Evolutionary conservation across 768 basidiomycete species (phyloP).

Genomic region (Strobilomyces confusus): DNA sequence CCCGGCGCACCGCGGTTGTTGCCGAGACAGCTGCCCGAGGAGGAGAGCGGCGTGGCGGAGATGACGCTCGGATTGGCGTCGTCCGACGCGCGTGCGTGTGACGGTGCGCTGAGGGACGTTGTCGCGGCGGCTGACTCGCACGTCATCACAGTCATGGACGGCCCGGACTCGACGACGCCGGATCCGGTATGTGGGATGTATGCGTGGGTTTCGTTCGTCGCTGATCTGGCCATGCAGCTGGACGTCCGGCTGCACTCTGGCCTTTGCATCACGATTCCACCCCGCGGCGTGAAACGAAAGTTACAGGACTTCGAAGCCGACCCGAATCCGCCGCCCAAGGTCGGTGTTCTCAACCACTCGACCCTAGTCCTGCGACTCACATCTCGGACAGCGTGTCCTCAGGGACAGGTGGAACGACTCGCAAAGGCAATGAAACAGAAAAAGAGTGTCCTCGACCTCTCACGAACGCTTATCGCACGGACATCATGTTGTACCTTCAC

Average conservation of each 20-base stretch:
- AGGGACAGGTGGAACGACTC: conserved; percentile 15
- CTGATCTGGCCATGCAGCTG: background rate
- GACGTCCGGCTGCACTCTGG: conserved; percentile 15
- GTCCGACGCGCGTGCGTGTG: conserved; percentile 14
- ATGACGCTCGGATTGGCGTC: conserved; percentile 1
- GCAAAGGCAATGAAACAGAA: conserved; percentile 1
- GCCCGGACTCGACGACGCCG: conserved; percentile 6
- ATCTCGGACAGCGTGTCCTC: conserved; percentile 12
- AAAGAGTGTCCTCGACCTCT: background rate
- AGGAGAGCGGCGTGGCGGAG: conserved; percentile 18
- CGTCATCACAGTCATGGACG: conserved; percentile 18
- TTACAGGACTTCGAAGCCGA: conserved; percentile 15
- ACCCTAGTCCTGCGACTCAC: background rate
- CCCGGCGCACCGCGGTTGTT: conserved; percentile 27
- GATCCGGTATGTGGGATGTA: conserved; percentile 13
- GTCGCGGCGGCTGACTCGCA: too few relatives aligned
- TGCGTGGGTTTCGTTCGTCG: background rate
- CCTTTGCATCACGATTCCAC: conserved; percentile 25
- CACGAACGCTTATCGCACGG: background rate
- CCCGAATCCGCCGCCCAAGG: conserved; percentile 17
- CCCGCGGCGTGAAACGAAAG: conserved; percentile 22
- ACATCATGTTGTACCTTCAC: conserved; percentile 7
- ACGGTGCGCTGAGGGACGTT: too few relatives aligned
- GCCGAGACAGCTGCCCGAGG: conserved; percentile 25
- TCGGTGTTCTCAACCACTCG: background rate